These are phyloP conservation scores for Haematococcus lacustris DNA, from an alignment of 139 green algal species.

Conservation along the genomic window DNA sequence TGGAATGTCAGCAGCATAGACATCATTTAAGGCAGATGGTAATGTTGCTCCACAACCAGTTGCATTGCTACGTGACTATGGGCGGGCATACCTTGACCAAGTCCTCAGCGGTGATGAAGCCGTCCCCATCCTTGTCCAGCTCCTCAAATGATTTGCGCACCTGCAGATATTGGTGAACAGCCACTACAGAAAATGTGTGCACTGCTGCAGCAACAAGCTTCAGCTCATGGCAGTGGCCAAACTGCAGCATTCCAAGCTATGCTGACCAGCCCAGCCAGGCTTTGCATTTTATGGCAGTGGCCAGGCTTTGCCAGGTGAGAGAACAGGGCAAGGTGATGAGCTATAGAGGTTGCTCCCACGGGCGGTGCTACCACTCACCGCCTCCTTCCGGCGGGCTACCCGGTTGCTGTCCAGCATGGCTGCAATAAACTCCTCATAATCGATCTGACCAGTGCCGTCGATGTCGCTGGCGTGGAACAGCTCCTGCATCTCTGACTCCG, in stretches of 20 bases:
- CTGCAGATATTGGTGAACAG: conserved; percentile 12
- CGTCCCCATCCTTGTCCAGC: conserved; percentile 37
- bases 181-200: not conserved
- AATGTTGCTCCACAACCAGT: too few relatives aligned
- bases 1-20: too few relatives aligned
- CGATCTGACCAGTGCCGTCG: conserved; percentile 47
- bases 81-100: conserved; percentile 44
- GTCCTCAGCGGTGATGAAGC: conserved; percentile 49
- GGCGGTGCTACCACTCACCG: conserved; percentile 27
- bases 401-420: conserved; percentile 46
- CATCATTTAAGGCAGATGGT: too few relatives aligned
- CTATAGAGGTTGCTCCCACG: too few relatives aligned
- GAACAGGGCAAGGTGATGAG: too few relatives aligned
- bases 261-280: too few relatives aligned
- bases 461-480: conserved; percentile 44
- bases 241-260: too few relatives aligned
- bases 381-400: conserved; percentile 32
- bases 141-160: conserved; percentile 28
- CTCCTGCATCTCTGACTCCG: conserved; percentile 44
- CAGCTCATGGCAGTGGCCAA: too few relatives aligned
- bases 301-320: too few relatives aligned
- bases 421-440: conserved; percentile 61
- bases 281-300: too few relatives aligned
- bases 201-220: too few relatives aligned
- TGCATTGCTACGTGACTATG: too few relatives aligned